Base-by-base conservation (phyloP, 352 stramenopile genomes). In the Phytophthora sp. region DNA sequence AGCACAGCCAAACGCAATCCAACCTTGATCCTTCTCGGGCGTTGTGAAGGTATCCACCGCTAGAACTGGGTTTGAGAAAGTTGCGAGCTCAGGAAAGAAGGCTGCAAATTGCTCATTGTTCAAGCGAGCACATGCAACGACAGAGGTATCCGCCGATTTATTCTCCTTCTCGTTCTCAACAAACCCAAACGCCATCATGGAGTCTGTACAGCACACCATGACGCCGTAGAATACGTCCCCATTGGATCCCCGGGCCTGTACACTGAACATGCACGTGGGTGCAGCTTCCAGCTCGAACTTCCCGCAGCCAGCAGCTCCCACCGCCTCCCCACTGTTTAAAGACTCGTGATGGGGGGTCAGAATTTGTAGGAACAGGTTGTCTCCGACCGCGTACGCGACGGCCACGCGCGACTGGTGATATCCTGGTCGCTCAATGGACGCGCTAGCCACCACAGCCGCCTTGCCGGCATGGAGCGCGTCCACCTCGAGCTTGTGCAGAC, bases 21-120 rank as follows among this genome's bases (percentile, higher is more conserved):
- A 86, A 12, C 72, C 79, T 23, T 71, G 49, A 12, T 79, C 66
- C 17, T 54, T 62, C 9, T 57, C 43, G 9, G 53, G 41, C 0
- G 70, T 28, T 12, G 50, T 46, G 17, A 85, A 60, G 24, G 62
- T 53, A 56, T 91, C 74, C 10, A 89, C 74, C 4, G 75, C 62
- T 28, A 93, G 41, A 18, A 91, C 74, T 1, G 77, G 79, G 42
- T 86, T 72, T 12, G 60, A 50, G 44, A 93, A 91, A 13, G 75
- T 53, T 4, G 66, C 78, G 39, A 94, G 78, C 34, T 92, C 81
- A 9, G 85, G 82, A 54, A 94, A 91, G 49, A 90, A 94, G 0
- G 38, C 27, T 10, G 73, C 76, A 48, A 94, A 90, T 17, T 91
- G 82, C 9, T 88, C 76, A 18, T 76, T 87, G 7, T 72, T 52